Percentiles rank a stretch among this genome's conserved stretches.
phyloP scores from a whole-genome alignment of 495 filamentous ascomycete genomes.

The Aspergillus sclerotiicarbonarius region DNA sequence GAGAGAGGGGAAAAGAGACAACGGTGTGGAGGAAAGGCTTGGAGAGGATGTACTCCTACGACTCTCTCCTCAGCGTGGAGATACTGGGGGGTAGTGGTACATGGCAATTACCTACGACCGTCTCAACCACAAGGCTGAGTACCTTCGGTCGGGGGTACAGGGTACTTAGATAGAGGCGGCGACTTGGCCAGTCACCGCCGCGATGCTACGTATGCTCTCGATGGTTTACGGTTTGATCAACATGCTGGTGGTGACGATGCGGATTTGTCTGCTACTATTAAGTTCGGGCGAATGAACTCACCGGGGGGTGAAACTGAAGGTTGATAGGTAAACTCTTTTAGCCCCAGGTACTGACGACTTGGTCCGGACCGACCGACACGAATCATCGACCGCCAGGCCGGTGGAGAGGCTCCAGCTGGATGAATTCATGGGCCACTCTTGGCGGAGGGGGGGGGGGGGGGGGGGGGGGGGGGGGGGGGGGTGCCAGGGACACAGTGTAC shows the following conservation, averaged over 20 bases:
- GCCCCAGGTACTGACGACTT: constrained; percentile 28
- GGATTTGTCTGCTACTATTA: constrained; percentile 4
- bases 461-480: too few relatives aligned
- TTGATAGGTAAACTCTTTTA: constrained; percentile 20
- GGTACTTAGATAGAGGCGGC: not conserved
- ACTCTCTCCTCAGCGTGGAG: too few relatives aligned
- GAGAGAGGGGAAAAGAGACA: not conserved
- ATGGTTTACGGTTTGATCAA: not conserved
- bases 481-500: too few relatives aligned
- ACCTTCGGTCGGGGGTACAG: too few relatives aligned
- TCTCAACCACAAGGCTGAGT: not conserved
- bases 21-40: too few relatives aligned
- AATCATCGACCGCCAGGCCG: constrained; percentile 21
- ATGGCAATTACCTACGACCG: not conserved
- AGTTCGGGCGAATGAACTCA: constrained; percentile 16
- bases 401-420: constrained; percentile 16
- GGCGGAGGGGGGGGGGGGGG: too few relatives aligned
- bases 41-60: not conserved
- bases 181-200: not conserved
- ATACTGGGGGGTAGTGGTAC: too few relatives aligned
- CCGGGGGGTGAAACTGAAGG: constrained; percentile 4
- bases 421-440: constrained; percentile 16
- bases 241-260: constrained; percentile 1
- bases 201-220: not conserved
- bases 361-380: constrained; percentile 25